Evolutionary conservation across 306 rosid species (phyloP).

Genomic region (Vachellia pachyceras): DNA sequence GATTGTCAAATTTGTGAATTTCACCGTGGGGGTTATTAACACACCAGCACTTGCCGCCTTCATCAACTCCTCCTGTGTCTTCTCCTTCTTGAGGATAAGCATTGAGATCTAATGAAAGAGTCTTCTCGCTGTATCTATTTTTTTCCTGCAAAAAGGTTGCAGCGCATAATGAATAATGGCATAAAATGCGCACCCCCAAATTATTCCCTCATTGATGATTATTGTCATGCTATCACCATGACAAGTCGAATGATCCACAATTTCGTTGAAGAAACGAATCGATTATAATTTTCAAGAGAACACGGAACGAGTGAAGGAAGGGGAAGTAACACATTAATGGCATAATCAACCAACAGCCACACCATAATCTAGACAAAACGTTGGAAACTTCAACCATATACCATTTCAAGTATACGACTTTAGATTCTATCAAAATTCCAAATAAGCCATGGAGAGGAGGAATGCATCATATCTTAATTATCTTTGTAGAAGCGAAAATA

Average conservation of each 20-base stretch:
- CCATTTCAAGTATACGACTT: background rate
- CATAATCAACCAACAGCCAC: conserved; percentile 11
- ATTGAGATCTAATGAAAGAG: conserved; percentile 21
- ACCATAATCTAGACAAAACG: conserved; percentile 3
- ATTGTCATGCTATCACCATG: background rate
- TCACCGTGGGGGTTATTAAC: background rate
- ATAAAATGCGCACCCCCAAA: background rate
- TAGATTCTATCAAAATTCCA: background rate
- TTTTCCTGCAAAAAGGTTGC: conserved; percentile 19
- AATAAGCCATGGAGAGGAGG: background rate
- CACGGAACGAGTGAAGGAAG: background rate
- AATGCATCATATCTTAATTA: background rate
- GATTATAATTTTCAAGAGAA: background rate
- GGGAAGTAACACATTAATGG: background rate
- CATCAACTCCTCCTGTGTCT: background rate
- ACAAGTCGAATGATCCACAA: too few relatives aligned
- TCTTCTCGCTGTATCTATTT: conserved; percentile 10
- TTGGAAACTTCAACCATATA: background rate
- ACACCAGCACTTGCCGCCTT: background rate
- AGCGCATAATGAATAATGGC: background rate
- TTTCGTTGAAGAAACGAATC: background rate
- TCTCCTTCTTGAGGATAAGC: conserved; percentile 28
- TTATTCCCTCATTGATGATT: background rate
- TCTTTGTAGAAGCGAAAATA: conserved; percentile 7
- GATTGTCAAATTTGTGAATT: background rate